A percentile compares a stretch with the other conserved stretches of the same genome.
Conservation (phyloP, 176 grass and related monocot species). For the Carex kokanica region DNA sequence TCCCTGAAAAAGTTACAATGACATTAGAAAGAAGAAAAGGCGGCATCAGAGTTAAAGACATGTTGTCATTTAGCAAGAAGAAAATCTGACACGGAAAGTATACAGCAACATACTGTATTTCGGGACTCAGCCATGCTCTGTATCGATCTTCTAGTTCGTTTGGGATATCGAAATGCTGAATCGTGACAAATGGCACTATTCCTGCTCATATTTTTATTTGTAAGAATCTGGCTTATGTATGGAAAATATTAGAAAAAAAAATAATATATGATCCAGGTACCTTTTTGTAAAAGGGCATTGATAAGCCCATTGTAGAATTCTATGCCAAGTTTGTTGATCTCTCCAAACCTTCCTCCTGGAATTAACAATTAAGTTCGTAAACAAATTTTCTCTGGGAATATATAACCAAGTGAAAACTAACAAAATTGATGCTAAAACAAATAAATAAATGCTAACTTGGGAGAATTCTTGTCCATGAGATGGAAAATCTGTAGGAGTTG, state of each 20-base stretch:
- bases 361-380: neutral
- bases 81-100: neutral
- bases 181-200: slow-evolving; percentile 57
- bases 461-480: slow-evolving; percentile 69
- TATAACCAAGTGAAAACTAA: neutral
- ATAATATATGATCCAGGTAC: slow-evolving; percentile 7
- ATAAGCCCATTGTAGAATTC: slow-evolving; percentile 51
- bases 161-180: slow-evolving; percentile 58
- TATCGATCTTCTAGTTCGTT: slow-evolving; percentile 51
- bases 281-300: slow-evolving; percentile 36
- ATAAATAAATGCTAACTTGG: slow-evolving; percentile 42
- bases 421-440: neutral
- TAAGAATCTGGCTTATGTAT: neutral
- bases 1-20: slow-evolving; percentile 31
- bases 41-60: neutral
- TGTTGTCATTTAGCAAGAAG: neutral
- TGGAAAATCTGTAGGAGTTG: slow-evolving; percentile 62
- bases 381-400: neutral
- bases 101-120: slow-evolving; percentile 44
- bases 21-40: neutral
- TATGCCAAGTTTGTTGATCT: slow-evolving; percentile 37
- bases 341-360: slow-evolving; percentile 49
- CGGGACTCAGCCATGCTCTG: slow-evolving; percentile 43
- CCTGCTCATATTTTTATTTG: slow-evolving; percentile 32
- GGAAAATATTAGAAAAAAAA: neutral